phyloP scores from a whole-genome alignment of 2,329 filamentous ascomycete species.

The Corinectria fuckeliana region DNA sequence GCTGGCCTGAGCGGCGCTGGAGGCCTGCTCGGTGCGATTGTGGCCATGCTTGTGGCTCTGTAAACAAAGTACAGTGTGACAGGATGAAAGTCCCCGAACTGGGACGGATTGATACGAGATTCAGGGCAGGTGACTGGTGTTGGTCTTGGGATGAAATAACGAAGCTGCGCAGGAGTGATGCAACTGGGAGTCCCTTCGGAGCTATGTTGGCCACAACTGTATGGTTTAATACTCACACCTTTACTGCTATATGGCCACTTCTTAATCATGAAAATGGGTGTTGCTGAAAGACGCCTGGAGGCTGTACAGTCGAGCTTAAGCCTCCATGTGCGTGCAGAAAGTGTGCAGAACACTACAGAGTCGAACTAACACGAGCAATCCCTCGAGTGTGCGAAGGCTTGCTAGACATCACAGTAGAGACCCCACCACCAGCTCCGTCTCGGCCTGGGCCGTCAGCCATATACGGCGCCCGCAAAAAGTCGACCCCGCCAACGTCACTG shows the following conservation, averaged over 20 bases:
- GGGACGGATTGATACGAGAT: neutral
- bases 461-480: constrained; percentile 1
- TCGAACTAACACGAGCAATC: too few relatives aligned
- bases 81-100: neutral
- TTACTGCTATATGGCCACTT: constrained; percentile 14
- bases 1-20: constrained; percentile 20
- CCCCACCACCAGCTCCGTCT: neutral
- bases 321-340: too few relatives aligned
- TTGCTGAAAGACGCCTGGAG: neutral
- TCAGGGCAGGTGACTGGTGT: neutral
- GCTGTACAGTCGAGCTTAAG: neutral
- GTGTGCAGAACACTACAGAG: too few relatives aligned
- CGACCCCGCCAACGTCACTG: constrained; percentile 36
- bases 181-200: neutral
- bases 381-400: neutral
- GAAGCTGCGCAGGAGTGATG: neutral
- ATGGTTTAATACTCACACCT: constrained; percentile 8
- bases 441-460: neutral
- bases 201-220: neutral
- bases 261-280: constrained; percentile 3
- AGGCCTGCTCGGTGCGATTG: constrained; percentile 36
- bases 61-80: constrained; percentile 22
- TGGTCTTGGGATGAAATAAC: neutral
- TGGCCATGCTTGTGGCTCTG: constrained; percentile 40
- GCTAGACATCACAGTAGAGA: neutral